These are phyloP conservation scores for Cephaloascus albidus DNA, from an alignment of 805 yeast genomes.

Conservation along the genomic window DNA sequence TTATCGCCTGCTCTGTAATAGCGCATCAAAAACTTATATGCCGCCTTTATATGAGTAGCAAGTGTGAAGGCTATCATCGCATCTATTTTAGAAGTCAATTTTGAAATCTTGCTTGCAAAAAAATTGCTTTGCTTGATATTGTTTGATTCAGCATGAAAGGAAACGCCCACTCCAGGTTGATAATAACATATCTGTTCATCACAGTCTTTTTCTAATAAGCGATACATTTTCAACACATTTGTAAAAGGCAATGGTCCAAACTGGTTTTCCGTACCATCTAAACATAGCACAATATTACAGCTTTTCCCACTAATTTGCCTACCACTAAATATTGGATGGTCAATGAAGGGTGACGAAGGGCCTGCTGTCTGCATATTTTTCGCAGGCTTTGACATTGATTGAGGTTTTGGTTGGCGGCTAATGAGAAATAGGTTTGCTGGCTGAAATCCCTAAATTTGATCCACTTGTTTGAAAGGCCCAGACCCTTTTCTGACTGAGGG, in stretches of 20 bases:
- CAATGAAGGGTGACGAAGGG: not conserved
- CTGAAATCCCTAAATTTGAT: too few relatives aligned
- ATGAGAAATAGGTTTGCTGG: too few relatives aligned
- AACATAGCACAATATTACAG: conserved; percentile 44
- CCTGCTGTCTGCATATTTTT: not conserved
- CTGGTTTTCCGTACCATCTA: conserved; percentile 55
- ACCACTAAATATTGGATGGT: not conserved
- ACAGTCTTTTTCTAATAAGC: conserved; percentile 37
- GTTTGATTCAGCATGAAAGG: conserved; percentile 29
- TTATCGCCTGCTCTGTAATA: conserved; percentile 40
- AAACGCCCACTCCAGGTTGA: conserved; percentile 60
- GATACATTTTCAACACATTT: conserved; percentile 43
- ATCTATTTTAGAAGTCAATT: conserved; percentile 17
- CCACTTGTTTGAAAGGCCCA: too few relatives aligned
- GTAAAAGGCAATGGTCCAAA: conserved; percentile 49
- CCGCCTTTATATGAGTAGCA: conserved; percentile 47
- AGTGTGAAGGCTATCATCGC: conserved; percentile 44
- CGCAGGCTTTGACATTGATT: too few relatives aligned
- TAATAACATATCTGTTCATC: conserved; percentile 46
- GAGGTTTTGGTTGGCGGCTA: too few relatives aligned
- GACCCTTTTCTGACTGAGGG: too few relatives aligned
- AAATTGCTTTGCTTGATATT: conserved; percentile 11
- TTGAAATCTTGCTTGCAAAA: conserved; percentile 3
- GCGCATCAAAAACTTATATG: conserved; percentile 42
- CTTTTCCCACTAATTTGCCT: not conserved